Base-by-base conservation (phyloP, 768 basidiomycete genomes). In the Amanita rimosa region DNA sequence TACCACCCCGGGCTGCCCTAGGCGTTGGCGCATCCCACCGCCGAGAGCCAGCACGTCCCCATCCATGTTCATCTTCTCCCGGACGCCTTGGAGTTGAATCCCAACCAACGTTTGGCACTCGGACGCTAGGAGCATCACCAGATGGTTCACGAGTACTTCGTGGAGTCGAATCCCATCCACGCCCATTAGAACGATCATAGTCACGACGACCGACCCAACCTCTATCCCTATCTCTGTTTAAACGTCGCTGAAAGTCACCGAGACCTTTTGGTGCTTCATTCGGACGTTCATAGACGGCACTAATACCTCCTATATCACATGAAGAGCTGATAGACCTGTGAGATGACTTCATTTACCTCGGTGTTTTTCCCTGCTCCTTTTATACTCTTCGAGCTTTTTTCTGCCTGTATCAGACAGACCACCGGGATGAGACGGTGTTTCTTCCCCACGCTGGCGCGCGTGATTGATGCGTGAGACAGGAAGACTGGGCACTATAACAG, bases 71-170 rank as follows among this genome's bases (percentile, higher is more conserved):
- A n/a, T 76, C 79, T n/a, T 72, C 76, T 31, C 71, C 73, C 21
- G 66, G 64, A 54, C 64, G 67, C 27, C 83, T 75, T 9, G 93
- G 94, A 1, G 93, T 98, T 6, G 94, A 86, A 46, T 96, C 94
- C 94, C 94, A 98, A 2, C 81, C 83, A 49, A 90, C 78, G 62
- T 95, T 91, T 0, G 93, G 92, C 13, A 96, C 85, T 26, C 94
- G 81, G 27, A 92, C 81, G 54, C 88, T 92, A 0, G 89, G 86
- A 8, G 79, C 79, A 55, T 87, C 83, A 9, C 75, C 72, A 26
- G 60, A 56, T 40, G 59, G 61, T 14, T 67, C 63, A 31, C 75
- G 74, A n/a, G 76, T 73, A 22, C 74, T 75, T 29, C 74, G 78
- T 14, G 84, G 81, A 3, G 82, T 83, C 10, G 70, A 67, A 56